Percentiles rank a stretch among this genome's conserved stretches.
phyloP scores from a whole-genome alignment of 306 rosid species.

The Inga leiocalycina region DNA sequence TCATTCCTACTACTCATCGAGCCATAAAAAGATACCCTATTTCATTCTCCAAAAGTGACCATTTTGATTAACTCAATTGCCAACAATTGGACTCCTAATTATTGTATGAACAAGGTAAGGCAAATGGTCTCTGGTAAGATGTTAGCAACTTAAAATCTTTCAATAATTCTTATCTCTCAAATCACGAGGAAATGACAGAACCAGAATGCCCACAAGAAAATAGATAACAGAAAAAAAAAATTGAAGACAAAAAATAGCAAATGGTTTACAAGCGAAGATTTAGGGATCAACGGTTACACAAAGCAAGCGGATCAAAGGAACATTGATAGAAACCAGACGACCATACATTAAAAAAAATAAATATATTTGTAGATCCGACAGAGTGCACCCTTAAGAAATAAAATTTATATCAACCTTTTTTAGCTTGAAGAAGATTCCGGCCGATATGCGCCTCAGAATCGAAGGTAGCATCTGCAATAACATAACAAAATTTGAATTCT shows the following conservation, averaged over 20 bases:
- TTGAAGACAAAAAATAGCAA: background rate
- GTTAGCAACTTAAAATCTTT: background rate
- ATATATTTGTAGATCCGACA: slow-evolving; percentile 29
- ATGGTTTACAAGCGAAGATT: background rate
- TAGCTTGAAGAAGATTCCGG: slow-evolving; percentile 86
- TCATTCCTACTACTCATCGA: background rate
- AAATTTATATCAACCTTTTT: slow-evolving; percentile 53
- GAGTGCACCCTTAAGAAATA: background rate
- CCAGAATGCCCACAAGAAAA: slow-evolving; percentile 1
- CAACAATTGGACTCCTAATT: background rate
- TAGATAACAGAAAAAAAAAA: background rate
- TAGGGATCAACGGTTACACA: background rate
- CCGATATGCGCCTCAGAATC: slow-evolving; percentile 51
- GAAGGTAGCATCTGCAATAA: slow-evolving; percentile 54
- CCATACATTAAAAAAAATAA: background rate
- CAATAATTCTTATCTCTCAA: background rate
- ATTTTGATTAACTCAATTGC: background rate
- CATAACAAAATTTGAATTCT: background rate
- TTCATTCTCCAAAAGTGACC: background rate
- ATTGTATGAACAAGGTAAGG: background rate
- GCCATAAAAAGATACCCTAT: background rate
- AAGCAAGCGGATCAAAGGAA: slow-evolving; percentile 3
- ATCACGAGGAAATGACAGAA: background rate
- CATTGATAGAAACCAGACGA: background rate
- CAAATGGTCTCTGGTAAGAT: background rate